Conservation (phyloP, 805 yeast species). For the Cyberlindnera amylophila region DNA sequence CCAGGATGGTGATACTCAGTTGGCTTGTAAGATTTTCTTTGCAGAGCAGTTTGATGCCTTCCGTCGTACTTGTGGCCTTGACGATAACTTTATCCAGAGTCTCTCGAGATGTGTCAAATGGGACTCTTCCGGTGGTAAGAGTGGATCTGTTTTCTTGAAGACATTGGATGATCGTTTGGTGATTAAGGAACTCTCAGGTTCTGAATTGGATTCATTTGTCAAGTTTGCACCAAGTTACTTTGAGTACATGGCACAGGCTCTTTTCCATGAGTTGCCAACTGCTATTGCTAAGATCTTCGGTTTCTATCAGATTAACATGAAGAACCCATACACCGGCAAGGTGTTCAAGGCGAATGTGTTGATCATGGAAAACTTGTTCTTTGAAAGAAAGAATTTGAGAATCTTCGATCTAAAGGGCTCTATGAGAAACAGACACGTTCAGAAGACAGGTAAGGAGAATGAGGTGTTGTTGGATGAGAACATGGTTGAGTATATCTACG, state of each 20-base stretch:
- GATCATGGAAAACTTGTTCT: slow-evolving; percentile 94
- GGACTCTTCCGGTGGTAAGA: slow-evolving; percentile 95
- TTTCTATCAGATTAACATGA: slow-evolving; percentile 87
- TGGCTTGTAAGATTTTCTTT: slow-evolving; percentile 91
- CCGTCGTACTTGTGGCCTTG: slow-evolving; percentile 75
- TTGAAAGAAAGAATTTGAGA: slow-evolving; percentile 73
- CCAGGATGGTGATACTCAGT: slow-evolving; percentile 74
- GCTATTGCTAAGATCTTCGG: slow-evolving; percentile 95
- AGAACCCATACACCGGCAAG: slow-evolving; percentile 71
- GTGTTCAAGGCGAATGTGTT: slow-evolving; percentile 83
- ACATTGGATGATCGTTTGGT: slow-evolving; percentile 88
- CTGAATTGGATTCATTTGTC: slow-evolving; percentile 90
- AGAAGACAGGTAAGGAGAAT: slow-evolving; percentile 92
- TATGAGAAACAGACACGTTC: slow-evolving; percentile 94
- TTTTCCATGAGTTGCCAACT: slow-evolving; percentile 92
- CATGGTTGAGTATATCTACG: slow-evolving; percentile 97
- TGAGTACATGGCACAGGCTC: slow-evolving; percentile 91
- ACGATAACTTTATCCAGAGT: slow-evolving; percentile 77
- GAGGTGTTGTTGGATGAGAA: slow-evolving; percentile 95
- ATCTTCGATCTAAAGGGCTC: slow-evolving; percentile 97
- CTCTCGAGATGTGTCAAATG: slow-evolving; percentile 90
- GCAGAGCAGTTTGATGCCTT: slow-evolving; percentile 97
- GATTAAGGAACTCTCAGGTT: slow-evolving; percentile 80
- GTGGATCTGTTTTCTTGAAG: slow-evolving; percentile 91
- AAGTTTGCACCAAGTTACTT: slow-evolving; percentile 96